Conservation (phyloP, 345 rosid genomes). For the Eucalyptus virginea region DNA sequence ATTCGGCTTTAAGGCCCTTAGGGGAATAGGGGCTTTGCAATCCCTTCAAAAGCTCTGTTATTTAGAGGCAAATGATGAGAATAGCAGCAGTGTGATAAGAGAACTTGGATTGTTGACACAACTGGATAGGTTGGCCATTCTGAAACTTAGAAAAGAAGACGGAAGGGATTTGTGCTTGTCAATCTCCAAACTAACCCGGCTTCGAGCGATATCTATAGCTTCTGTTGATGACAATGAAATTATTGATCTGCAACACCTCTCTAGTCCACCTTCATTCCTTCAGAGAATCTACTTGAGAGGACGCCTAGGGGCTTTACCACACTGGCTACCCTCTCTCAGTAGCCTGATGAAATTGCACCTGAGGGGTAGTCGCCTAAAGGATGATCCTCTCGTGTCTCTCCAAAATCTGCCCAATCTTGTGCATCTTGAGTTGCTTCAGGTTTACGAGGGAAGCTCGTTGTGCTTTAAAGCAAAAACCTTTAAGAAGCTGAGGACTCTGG, state of each 20-base stretch:
- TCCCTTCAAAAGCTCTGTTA: constrained; percentile 25
- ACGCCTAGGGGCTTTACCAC: constrained; percentile 6
- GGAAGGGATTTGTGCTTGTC: constrained; percentile 18
- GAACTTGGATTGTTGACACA: constrained; percentile 25
- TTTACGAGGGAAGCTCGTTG: constrained; percentile 2
- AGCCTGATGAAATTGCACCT: constrained; percentile 12
- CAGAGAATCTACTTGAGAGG: constrained; percentile 18
- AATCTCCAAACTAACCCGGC: constrained; percentile 6
- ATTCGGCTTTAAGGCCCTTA: constrained; percentile 13
- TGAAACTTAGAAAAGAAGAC: constrained; percentile 17
- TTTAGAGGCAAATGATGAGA: constrained; percentile 15
- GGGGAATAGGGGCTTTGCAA: constrained; percentile 10
- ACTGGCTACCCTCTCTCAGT: constrained; percentile 13
- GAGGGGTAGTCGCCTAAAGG: constrained; percentile 8
- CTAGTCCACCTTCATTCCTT: constrained; percentile 15
- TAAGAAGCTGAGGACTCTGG: constrained; percentile 11
- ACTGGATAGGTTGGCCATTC: constrained; percentile 22
- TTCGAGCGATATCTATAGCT: constrained; percentile 14
- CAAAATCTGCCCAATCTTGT: constrained; percentile 18
- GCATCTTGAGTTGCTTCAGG: constrained; percentile 18
- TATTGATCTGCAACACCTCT: constrained; percentile 14
- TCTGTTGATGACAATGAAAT: constrained; percentile 7
- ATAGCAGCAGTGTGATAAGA: background rate
- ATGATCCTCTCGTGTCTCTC: constrained; percentile 16
- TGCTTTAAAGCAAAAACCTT: constrained; percentile 9